Conservation (phyloP, 192 early-diverging fungal genomes). For the Spizellomyces sp. region DNA sequence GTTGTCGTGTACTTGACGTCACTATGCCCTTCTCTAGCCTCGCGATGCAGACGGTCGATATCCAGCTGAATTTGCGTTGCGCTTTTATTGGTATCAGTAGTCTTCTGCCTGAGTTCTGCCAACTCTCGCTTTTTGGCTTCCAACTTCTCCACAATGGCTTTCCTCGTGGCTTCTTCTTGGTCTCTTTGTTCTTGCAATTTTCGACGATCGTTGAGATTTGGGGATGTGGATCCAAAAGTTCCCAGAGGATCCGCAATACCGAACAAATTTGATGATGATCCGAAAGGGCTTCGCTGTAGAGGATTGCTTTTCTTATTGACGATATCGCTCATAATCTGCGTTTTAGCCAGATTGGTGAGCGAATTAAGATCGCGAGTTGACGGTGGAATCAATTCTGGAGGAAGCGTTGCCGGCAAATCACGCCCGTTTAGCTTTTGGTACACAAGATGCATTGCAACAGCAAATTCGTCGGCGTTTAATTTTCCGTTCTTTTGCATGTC, state of each 20-base stretch:
- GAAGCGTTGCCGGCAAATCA: conserved; percentile 77
- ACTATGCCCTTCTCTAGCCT: conserved; percentile 36
- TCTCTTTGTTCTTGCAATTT: conserved; percentile 19
- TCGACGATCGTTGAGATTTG: conserved; percentile 16
- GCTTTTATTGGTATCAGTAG: conserved; percentile 27
- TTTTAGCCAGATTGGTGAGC: conserved; percentile 62
- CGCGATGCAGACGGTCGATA: conserved; percentile 28
- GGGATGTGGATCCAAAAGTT: conserved; percentile 10
- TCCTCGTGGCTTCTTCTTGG: conserved; percentile 36
- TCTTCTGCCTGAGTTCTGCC: conserved; percentile 37
- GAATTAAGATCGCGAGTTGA: conserved; percentile 79
- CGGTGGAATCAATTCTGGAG: conserved; percentile 84
- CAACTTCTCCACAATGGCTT: conserved; percentile 37
- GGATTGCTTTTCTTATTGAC: conserved; percentile 39
- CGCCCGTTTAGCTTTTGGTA: conserved; percentile 83
- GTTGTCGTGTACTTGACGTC: conserved; percentile 33
- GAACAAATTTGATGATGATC: conserved; percentile 9
- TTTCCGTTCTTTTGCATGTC: conserved; percentile 84
- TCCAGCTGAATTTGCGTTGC: conserved; percentile 31
- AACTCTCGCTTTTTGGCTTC: conserved; percentile 45
- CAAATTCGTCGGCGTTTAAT: conserved; percentile 92
- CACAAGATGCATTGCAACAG: conserved; percentile 95
- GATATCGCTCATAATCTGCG: conserved; percentile 63
- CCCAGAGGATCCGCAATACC: conserved; percentile 37
- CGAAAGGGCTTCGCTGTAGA: conserved; percentile 10